Evolutionary conservation across 768 basidiomycete genomes (phyloP).

Genomic region (Bullera alba): DNA sequence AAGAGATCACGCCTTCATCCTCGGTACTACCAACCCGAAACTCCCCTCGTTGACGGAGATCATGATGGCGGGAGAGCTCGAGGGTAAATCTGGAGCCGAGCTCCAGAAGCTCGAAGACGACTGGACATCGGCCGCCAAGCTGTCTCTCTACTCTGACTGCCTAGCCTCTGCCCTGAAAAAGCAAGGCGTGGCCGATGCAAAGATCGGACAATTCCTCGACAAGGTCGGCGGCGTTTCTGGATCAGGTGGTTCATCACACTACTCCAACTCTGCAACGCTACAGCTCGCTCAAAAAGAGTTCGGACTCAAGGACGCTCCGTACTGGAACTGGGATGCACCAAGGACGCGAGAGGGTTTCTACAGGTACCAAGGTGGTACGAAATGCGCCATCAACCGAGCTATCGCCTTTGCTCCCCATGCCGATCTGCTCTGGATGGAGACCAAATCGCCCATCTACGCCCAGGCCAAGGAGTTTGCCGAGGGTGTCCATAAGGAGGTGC

Average conservation of each 20-base stretch:
- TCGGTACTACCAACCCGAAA: slow-evolving; percentile 74
- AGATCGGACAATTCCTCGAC: slow-evolving; percentile 58
- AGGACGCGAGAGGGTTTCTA: slow-evolving; percentile 94
- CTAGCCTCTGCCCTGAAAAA: slow-evolving; percentile 57
- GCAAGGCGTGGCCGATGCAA: slow-evolving; percentile 51
- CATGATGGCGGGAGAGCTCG: slow-evolving; percentile 76
- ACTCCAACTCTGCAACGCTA: slow-evolving; percentile 64
- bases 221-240: slow-evolving; percentile 45
- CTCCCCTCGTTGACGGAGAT: slow-evolving; percentile 63
- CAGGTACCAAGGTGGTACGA: slow-evolving; percentile 93
- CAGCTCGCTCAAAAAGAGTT: slow-evolving; percentile 72
- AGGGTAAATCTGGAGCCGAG: slow-evolving; percentile 68
- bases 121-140: slow-evolving; percentile 71
- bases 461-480: slow-evolving; percentile 89
- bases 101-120: slow-evolving; percentile 79
- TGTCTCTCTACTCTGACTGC: slow-evolving; percentile 68
- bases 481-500: slow-evolving; percentile 61
- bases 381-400: slow-evolving; percentile 85
- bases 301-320: slow-evolving; percentile 57
- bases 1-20: slow-evolving; percentile 95
- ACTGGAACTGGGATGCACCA: slow-evolving; percentile 93
- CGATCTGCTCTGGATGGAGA: slow-evolving; percentile 51
- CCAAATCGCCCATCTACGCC: slow-evolving; percentile 81
- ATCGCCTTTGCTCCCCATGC: slow-evolving; percentile 91
- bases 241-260: no score